Evolutionary conservation across 345 rosid species (phyloP), one percentile per base, ranked within the genome.

Genomic region (Melaleuca alternifolia): DNA sequence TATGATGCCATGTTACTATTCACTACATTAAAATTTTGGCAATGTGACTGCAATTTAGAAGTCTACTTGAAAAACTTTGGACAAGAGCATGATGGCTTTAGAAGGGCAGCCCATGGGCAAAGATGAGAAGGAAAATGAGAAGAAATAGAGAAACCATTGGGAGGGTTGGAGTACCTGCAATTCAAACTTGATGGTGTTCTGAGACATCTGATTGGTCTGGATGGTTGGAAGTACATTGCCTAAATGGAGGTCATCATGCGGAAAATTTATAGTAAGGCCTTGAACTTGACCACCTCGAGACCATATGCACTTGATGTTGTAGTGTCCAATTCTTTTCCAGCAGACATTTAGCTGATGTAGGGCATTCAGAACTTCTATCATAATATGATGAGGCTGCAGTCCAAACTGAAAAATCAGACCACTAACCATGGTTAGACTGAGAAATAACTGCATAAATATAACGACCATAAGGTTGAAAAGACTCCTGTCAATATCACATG

Each of bases 291-390:
- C 94, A 56, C 92, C 92, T 84, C 91, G 94, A 90, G 95, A 89
- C 99, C 99, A 96, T 90, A 96, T 91, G 93, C 98, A 97, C 91
- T 95, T 96, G 96, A 97, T 92, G 93, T 96, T 95, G 92, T 97
- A 96, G 82, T 95, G 98, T 81, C 99, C 98, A 46, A 96, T 96
- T 93, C 95, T 97, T 92, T 97, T 96, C 99, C 99, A 97, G 86
- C 94, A 89, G 44, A 95, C 99, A 86, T 93, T 95, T 91, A 97
- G 90, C 86, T 95, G 96, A 91, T 91, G 95, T 89, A 97, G 88
- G 41, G 99, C 98, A 90, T 92, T 93, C 86, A 95, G 95, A 86
- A 97, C 95, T 86, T 93, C 98, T 18, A 92, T 92, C 99, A 95
- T 96, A 88, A 97, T 96, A 87, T 95, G 98, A 84, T 95, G 96